Percentiles rank a stretch among this genome's conserved stretches.
Conservation (phyloP, 345 rosid species). For the Pistacia vera region DNA sequence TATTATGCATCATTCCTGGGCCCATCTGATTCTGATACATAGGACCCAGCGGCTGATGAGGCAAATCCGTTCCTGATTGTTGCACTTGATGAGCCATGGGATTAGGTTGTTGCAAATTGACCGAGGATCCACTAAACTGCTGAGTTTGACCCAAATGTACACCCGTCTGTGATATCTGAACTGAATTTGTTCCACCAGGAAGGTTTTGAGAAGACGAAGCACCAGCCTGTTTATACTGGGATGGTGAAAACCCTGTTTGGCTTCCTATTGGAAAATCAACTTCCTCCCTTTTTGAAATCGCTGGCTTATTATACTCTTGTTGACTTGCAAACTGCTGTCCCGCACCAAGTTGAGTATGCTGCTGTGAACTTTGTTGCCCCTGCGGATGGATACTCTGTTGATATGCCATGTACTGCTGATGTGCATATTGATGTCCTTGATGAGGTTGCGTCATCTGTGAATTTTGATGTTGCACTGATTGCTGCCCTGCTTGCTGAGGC, state of each 20-base stretch:
- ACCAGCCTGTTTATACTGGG: conserved; percentile 56
- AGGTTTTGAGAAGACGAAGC: conserved; percentile 55
- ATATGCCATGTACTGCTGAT: conserved; percentile 62
- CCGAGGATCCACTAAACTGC: conserved; percentile 57
- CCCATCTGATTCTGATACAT: conserved; percentile 62
- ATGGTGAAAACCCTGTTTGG: conserved; percentile 61
- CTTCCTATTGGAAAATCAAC: conserved; percentile 57
- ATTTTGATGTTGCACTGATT: conserved; percentile 40
- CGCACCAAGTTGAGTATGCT: conserved; percentile 48
- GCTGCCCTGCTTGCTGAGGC: conserved; percentile 55
- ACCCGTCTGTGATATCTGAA: conserved; percentile 46
- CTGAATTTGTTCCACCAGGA: conserved; percentile 49
- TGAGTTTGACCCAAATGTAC: conserved; percentile 49
- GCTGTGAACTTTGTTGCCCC: conserved; percentile 51
- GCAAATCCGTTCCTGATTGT: conserved; percentile 52
- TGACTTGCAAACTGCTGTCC: conserved; percentile 58
- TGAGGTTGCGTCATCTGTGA: conserved; percentile 45
- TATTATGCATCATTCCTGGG: conserved; percentile 44
- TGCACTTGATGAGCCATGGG: conserved; percentile 54
- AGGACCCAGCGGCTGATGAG: conserved; percentile 59
- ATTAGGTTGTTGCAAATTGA: conserved; percentile 49
- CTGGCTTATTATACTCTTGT: conserved; percentile 45
- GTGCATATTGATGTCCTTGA: conserved; percentile 53
- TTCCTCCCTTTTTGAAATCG: conserved; percentile 54
- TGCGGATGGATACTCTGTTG: conserved; percentile 53